These are phyloP conservation scores for Neonectria punicea DNA, from an alignment of 2,329 filamentous ascomycete species.

Conservation along the genomic window DNA sequence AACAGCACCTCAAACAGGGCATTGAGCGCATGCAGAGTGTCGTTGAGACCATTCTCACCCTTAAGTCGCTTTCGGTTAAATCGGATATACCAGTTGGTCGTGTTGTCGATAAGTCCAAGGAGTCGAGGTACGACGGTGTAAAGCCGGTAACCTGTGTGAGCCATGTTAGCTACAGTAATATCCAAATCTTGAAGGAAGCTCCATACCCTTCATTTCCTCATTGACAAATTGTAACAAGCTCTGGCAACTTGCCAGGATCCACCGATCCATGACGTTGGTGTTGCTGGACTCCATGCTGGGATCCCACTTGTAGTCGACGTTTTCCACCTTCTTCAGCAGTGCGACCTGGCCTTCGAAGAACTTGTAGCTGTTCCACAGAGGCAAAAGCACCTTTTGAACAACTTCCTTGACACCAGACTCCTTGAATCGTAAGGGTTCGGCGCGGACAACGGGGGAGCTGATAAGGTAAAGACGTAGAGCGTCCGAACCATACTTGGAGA, in stretches of 20 bases:
- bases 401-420: conserved; percentile 94
- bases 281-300: conserved; percentile 79
- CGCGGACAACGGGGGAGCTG: conserved; percentile 94
- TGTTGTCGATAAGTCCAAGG: conserved; percentile 87
- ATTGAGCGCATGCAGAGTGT: conserved; percentile 91
- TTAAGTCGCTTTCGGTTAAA: conserved; percentile 93
- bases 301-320: conserved; percentile 81
- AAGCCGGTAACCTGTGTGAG: conserved; percentile 69
- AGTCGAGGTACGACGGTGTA: conserved; percentile 94
- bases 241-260: conserved; percentile 94
- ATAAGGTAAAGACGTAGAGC: conserved; percentile 95
- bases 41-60: conserved; percentile 85
- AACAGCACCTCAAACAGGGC: conserved; percentile 94
- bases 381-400: conserved; percentile 88
- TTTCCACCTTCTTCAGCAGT: conserved; percentile 85
- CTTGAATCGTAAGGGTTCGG: conserved; percentile 90
- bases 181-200: conserved; percentile 3
- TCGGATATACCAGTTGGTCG: conserved; percentile 98
- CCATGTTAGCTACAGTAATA: conserved; percentile 10
- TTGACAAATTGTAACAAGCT: conserved; percentile 92
- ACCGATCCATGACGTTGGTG: conserved; percentile 93
- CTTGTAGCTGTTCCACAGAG: conserved; percentile 96
- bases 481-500: conserved; percentile 90
- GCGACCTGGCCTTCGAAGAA: conserved; percentile 93
- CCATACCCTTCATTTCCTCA: conserved; percentile 84